phyloP scores from a whole-genome alignment of 2,329 filamentous ascomycete species.

The Sporothrix brunneoviolacea region DNA sequence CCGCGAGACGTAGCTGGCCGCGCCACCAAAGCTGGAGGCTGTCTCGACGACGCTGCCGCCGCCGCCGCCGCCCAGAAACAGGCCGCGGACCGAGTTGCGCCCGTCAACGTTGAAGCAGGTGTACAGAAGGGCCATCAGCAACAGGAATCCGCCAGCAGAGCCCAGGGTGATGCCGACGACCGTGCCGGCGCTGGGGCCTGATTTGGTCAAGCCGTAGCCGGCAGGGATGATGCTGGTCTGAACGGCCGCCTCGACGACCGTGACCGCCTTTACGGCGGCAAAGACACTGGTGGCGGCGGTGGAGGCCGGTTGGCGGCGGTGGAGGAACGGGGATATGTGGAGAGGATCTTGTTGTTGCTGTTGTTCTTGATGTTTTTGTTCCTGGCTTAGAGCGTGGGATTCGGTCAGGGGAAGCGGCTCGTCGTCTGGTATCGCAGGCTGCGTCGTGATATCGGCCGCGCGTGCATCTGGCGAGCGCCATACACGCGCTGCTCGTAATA shows the following conservation, averaged over 20 bases:
- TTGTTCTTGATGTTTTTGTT: too few species aligned
- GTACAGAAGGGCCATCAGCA: slow-evolving; percentile 30
- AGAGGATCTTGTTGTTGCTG: too few species aligned
- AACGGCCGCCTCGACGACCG: slow-evolving; percentile 15
- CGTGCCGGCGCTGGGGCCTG: slow-evolving; percentile 27
- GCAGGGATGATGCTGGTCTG: slow-evolving; percentile 25
- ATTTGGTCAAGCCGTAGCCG: slow-evolving; percentile 24
- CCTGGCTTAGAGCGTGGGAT: too few species aligned
- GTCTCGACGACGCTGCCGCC: slow-evolving; percentile 15
- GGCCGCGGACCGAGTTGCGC: not conserved
- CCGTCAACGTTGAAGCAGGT: slow-evolving; percentile 25
- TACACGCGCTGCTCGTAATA: too few species aligned
- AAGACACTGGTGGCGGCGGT: not conserved
- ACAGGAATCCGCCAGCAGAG: slow-evolving; percentile 37
- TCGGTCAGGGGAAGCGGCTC: too few species aligned
- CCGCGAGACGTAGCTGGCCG: slow-evolving; percentile 20
- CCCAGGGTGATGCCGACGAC: slow-evolving; percentile 35
- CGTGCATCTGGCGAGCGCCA: too few species aligned
- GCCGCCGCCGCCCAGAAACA: not conserved
- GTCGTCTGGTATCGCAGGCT: too few species aligned
- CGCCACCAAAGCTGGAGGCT: slow-evolving; percentile 20
- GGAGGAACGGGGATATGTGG: too few species aligned
- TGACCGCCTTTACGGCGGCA: not conserved
- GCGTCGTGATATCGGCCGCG: too few species aligned
- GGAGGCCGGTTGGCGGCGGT: not conserved